Evolutionary conservation across 768 basidiomycete genomes (phyloP).

Genomic region (Mrakia frigida): DNA sequence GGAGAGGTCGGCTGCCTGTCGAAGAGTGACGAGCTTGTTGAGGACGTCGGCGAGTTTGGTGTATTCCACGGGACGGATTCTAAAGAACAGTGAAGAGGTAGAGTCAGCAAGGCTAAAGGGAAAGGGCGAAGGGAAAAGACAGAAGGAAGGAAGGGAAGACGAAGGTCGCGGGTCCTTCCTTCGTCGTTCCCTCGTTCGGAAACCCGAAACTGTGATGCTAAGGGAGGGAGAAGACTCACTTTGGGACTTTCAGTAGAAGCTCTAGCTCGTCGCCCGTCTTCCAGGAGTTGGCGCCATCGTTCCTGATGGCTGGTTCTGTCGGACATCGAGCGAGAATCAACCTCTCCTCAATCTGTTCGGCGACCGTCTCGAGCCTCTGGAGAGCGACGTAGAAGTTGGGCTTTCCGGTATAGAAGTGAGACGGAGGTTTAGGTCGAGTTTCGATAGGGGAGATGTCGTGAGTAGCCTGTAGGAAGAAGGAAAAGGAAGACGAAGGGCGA

Average conservation of each 20-base stretch:
- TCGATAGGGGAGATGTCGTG: slow-evolving; percentile 19
- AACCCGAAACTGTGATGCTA: no score
- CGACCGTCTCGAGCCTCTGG: neutral
- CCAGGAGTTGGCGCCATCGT: neutral
- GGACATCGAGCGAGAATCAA: neutral
- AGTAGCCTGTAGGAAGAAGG: neutral
- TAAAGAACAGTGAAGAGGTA: neutral
- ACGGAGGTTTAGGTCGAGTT: slow-evolving; percentile 26
- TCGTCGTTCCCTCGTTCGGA: no score
- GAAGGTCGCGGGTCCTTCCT: neutral
- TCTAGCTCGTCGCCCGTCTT: neutral
- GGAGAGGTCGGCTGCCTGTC: slow-evolving; percentile 4
- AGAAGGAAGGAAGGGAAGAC: neutral
- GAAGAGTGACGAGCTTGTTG: neutral
- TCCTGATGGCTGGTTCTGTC: no score
- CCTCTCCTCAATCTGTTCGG: neutral
- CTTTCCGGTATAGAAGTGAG: slow-evolving; percentile 29
- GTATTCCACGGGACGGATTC: slow-evolving; percentile 20
- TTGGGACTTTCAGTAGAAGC: neutral
- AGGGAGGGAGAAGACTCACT: no score
- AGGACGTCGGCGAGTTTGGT: neutral
- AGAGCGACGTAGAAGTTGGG: slow-evolving; percentile 8
- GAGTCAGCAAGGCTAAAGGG: neutral
- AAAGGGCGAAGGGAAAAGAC: neutral
- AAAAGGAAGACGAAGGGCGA: neutral